These are phyloP conservation scores for Ammopiptanthus mongolicus DNA, from an alignment of 306 rosid genomes.

Conservation along the genomic window DNA sequence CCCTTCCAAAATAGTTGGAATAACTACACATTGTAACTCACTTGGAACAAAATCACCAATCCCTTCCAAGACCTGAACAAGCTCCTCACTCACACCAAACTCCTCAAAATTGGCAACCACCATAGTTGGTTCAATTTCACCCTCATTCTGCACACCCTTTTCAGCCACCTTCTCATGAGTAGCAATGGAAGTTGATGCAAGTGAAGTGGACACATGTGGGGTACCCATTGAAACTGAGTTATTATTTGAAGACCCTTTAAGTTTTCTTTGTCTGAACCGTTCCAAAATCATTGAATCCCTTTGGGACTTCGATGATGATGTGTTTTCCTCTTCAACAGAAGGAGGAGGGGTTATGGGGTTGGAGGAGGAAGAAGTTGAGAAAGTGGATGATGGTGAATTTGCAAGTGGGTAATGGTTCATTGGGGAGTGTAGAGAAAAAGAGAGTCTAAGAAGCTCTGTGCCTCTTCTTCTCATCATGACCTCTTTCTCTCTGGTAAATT, in stretches of 20 bases:
- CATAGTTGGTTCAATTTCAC: slow-evolving; percentile 31
- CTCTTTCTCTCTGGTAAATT: not conserved
- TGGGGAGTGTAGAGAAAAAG: not conserved
- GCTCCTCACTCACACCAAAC: slow-evolving; percentile 62
- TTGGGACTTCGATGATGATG: slow-evolving; percentile 18
- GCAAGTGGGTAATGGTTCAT: slow-evolving; percentile 27
- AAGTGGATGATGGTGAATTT: slow-evolving; percentile 29
- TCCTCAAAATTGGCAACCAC: slow-evolving; percentile 44
- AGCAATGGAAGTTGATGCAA: not conserved
- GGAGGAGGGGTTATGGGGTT: not conserved
- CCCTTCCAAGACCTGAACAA: slow-evolving; percentile 49
- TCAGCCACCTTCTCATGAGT: slow-evolving; percentile 9
- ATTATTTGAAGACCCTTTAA: slow-evolving; percentile 46
- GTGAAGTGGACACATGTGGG: not conserved
- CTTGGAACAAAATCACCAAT: slow-evolving; percentile 60
- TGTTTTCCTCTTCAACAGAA: not conserved
- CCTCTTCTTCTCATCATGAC: slow-evolving; percentile 41
- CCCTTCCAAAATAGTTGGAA: slow-evolving; percentile 72
- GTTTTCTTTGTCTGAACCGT: slow-evolving; percentile 59
- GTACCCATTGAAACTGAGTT: not conserved
- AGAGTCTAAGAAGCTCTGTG: slow-evolving; percentile 42
- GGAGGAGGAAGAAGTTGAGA: slow-evolving; percentile 40
- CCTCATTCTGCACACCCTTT: slow-evolving; percentile 32
- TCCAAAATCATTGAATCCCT: slow-evolving; percentile 64
- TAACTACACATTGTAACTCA: slow-evolving; percentile 70